Base-by-base conservation (phyloP, 805 yeast species). In the Ogataea henricii region DNA sequence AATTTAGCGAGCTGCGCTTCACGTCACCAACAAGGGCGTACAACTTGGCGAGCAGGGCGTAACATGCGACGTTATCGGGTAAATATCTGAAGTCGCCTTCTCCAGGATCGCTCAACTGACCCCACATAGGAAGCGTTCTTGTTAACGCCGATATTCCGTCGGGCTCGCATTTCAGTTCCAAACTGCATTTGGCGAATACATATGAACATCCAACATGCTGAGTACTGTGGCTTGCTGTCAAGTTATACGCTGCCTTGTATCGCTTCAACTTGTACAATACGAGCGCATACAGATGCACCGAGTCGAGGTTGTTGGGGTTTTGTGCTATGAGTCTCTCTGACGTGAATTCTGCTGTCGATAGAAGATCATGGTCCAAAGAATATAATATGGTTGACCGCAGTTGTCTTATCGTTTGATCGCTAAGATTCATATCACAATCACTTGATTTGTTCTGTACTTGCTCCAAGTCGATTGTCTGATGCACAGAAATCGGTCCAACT, bases 261-360 rank as follows among this genome's bases (percentile, higher is more conserved):
- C 83, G 78, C 13, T 73, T 72, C 51, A 75, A 79, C 47, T 83
- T 80, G 58, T 68, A 82, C 45, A 87, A 72, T 1, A 87, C 82
- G 32, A 87, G 68, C 13, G 87, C 89, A 60, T 87, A 83, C 33
- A 90, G 69, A 63, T 89, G 87, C 3, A 79, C 62, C 8, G 91
- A 77, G 45, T 84, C 88, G 5, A 77, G 64, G 52, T 80, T 77
- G 32, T 73, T 65, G n/a, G 73, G 71, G 40, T 75, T 75, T 43
- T 80, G 77, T 1, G 96, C 89, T 27, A 86, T 67, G 18, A 89
- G 71, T 54, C 96, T 73, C 64, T 94, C 98, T 14, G 90, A 81
- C 4, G 92, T 83, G 67, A 94, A 89, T 60, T 85, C 90, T 1
- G 98, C 97, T 22, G 91, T 86, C 12, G 73, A 68, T 38, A 78